Base-by-base conservation (phyloP, 169 alveolate species). In the Eimeria sp. region DNA sequence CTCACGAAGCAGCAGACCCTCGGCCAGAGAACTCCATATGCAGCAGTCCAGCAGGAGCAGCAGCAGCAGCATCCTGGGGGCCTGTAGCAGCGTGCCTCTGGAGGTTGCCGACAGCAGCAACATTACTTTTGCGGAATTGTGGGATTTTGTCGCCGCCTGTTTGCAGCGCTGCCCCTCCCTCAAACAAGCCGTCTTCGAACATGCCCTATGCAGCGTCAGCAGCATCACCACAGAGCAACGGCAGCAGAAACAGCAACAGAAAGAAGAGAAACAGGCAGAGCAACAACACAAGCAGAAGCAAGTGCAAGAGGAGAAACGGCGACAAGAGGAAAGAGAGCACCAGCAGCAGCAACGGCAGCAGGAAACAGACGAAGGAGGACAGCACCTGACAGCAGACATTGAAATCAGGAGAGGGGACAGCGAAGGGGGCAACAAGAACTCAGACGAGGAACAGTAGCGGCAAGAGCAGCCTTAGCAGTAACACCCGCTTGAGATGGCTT, bases 31-130 rank as follows among this genome's bases (percentile, higher is more conserved):
- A 49, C 40, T 82, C 25, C 86, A 9, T 7, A 0, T 75, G 30
- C 86, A 75, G 49, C 49, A 13, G 13, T 47, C 49, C 47, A 67
- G 49, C 75, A 65, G 75, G 6, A 4, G 63, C 49, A 49, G 70
- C 43, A 27, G 45, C 72, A 51, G 89, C 89, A 57, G 70, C 67
- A 84, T 84, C 67, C 22, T 84, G 57, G 92, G 92, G 14, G 92
- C 92, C 45, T 84, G 92, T 78, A 58, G 61, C 67, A 40, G 80
- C n/a, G 76, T 84, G 76, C 78, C 51, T n/a, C 92, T 84, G 45
- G 92, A 84, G n/a, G 78, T 61, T 3, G 92, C 92, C 6, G 92
- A 84, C 80, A 22, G 72, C 57, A 84, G 76, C 78, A 54, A 84
- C 67, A 58, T 84, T 16, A 45, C 58, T 4, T 84, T 84, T 30